A percentile compares a stretch with the other conserved stretches of the same genome.
These are phyloP conservation scores for Wallacemonas rigidus DNA, from an alignment of 208 protist genomes.

Conservation along the genomic window DNA sequence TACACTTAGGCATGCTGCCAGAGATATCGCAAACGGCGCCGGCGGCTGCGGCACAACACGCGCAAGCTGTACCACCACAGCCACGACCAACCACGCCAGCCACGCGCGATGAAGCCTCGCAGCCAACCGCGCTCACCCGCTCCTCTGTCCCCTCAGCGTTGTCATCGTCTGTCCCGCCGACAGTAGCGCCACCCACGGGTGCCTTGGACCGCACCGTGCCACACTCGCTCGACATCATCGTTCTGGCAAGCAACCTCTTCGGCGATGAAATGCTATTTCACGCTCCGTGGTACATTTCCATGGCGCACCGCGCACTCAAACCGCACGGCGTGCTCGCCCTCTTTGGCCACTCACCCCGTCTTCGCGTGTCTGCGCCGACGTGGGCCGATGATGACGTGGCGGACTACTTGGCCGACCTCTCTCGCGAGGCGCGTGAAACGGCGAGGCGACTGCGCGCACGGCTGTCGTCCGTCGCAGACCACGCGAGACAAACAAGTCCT, in stretches of 20 bases:
- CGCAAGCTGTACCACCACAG: too few relatives aligned
- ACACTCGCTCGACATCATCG: conserved; percentile 66
- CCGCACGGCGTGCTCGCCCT: conserved; percentile 81
- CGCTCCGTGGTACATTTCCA: conserved; percentile 77
- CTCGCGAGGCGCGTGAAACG: conserved; percentile 6
- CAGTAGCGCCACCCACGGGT: not conserved
- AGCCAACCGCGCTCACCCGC: too few relatives aligned
- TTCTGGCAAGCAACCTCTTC: conserved; percentile 80
- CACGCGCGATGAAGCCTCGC: too few relatives aligned
- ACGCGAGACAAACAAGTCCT: not conserved
- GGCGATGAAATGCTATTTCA: conserved; percentile 74
- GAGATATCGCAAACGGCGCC: not conserved
- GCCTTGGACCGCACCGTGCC: conserved; percentile 44
- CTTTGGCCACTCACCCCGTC: conserved; percentile 38
- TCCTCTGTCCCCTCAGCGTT: too few relatives aligned
- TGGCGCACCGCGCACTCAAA: conserved; percentile 62
- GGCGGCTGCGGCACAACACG: not conserved
- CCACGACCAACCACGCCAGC: too few relatives aligned
- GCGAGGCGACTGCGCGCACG: not conserved
- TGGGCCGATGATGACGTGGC: conserved; percentile 43
- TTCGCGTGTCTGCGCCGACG: conserved; percentile 45
- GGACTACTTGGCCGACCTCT: conserved; percentile 35
- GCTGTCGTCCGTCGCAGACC: not conserved
- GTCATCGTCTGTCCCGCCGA: too few relatives aligned
- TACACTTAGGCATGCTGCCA: conserved; percentile 35